These are phyloP conservation scores for Plicaturopsis crispa DNA, from an alignment of 768 basidiomycete species.

Conservation along the genomic window DNA sequence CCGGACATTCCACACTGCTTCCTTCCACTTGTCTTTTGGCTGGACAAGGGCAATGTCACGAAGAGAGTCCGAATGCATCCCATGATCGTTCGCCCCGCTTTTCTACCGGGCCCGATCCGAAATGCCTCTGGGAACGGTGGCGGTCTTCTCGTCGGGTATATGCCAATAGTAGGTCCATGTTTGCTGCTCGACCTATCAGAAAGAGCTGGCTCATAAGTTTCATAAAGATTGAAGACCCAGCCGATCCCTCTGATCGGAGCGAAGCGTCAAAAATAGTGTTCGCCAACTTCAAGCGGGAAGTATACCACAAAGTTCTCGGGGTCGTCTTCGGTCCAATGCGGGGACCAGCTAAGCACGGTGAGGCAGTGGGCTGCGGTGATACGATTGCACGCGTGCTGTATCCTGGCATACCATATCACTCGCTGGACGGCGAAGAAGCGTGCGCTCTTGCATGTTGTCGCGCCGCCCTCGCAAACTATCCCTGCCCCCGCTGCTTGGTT, in stretches of 20 bases:
- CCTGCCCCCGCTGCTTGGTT: slow-evolving; percentile 24
- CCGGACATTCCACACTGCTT: slow-evolving; percentile 12
- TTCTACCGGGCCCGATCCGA: slow-evolving; percentile 18
- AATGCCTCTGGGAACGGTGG: slow-evolving; percentile 27
- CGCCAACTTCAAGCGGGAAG: slow-evolving; percentile 18
- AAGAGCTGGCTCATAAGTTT: neutral
- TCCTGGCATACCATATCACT: slow-evolving; percentile 19
- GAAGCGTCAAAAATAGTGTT: slow-evolving; percentile 15
- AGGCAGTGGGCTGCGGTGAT: slow-evolving; percentile 17
- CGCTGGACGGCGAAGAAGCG: slow-evolving; percentile 23
- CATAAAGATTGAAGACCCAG: slow-evolving; percentile 18
- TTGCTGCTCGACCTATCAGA: neutral
- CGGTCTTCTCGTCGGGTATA: slow-evolving; percentile 20
- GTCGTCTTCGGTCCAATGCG: slow-evolving; percentile 14
- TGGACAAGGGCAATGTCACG: slow-evolving; percentile 22
- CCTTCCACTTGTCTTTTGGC: slow-evolving; percentile 22
- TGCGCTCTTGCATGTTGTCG: slow-evolving; percentile 16
- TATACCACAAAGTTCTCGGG: slow-evolving; percentile 21
- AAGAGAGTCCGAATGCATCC: slow-evolving; percentile 19
- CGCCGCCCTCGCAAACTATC: slow-evolving; percentile 17
- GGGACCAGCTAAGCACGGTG: slow-evolving; percentile 14
- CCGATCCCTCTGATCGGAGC: slow-evolving; percentile 13
- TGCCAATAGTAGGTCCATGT: slow-evolving; percentile 15
- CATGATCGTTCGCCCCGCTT: slow-evolving; percentile 17
- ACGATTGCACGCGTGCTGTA: slow-evolving; percentile 12